These are phyloP conservation scores for Asterionellopsis glacialis DNA, from an alignment of 108 stramenopile genomes.

Conservation along the genomic window DNA sequence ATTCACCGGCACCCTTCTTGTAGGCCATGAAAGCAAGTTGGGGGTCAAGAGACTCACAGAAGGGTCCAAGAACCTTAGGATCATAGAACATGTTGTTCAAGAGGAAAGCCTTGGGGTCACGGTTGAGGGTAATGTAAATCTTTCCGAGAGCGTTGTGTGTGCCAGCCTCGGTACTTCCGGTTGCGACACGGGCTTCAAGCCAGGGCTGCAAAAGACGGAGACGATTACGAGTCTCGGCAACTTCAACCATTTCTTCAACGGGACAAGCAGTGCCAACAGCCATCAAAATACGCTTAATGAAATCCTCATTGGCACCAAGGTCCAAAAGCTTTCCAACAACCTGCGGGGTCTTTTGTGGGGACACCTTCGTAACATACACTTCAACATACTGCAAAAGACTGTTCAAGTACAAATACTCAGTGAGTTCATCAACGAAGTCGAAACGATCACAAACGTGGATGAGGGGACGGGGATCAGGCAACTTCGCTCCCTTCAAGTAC, in stretches of 20 bases:
- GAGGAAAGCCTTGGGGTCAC: conserved; percentile 97
- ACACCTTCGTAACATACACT: conserved; percentile 98
- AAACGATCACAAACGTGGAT: conserved; percentile 99
- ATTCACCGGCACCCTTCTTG: conserved; percentile 97
- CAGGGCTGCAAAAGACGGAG: conserved; percentile 96
- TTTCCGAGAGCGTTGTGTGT: conserved; percentile 99
- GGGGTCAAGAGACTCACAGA: conserved; percentile 99
- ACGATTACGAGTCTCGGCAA: conserved; percentile 94
- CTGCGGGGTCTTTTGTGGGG: conserved; percentile 96
- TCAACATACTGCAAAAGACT: conserved; percentile 98
- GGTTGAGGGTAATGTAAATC: conserved; percentile 99
- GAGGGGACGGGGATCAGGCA: conserved; percentile 97
- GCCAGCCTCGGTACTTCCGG: conserved; percentile 98
- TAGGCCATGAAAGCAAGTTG: conserved; percentile 98
- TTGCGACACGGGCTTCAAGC: conserved; percentile 99
- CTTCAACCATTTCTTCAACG: conserved; percentile 97
- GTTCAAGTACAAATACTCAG: conserved; percentile 98
- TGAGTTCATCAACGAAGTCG: conserved; percentile 98
- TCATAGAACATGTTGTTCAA: conserved; percentile 99
- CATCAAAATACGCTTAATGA: conserved; percentile 97
- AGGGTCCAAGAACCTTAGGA: conserved; percentile 96
- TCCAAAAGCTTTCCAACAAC: conserved; percentile 99
- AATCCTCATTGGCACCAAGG: conserved; percentile 95
- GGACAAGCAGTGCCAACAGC: conserved; percentile 97
- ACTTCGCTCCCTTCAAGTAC: conserved; percentile 97